Evolutionary conservation across 306 rosid species (phyloP).

Genomic region (Dalbergia cultrata): DNA sequence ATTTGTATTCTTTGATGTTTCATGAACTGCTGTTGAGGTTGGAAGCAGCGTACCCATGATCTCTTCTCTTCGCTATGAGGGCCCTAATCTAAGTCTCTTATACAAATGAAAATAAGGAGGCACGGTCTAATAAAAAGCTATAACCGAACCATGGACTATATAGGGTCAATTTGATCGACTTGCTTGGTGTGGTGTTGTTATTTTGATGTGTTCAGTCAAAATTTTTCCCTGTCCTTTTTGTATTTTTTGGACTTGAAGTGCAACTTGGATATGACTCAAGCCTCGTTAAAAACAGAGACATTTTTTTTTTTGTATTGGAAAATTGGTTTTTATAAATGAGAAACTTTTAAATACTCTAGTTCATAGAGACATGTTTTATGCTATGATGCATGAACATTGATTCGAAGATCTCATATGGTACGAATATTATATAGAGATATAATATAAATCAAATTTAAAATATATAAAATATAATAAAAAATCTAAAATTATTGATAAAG

Average conservation of each 20-base stretch:
- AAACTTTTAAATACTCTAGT: too few species aligned
- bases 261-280: background rate
- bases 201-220: background rate
- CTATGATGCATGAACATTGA: too few species aligned
- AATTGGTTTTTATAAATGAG: too few species aligned
- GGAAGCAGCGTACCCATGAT: conserved; percentile 54
- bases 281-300: background rate
- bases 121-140: background rate
- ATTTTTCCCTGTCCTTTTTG: background rate
- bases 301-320: too few species aligned
- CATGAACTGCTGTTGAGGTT: conserved; percentile 32
- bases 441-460: too few species aligned
- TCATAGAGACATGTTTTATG: too few species aligned
- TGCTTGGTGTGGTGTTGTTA: background rate
- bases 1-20: conserved; percentile 44
- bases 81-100: background rate
- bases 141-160: background rate
- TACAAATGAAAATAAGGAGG: background rate
- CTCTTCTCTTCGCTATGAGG: background rate
- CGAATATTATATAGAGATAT: too few species aligned
- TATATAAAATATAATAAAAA: too few species aligned
- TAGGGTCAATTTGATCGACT: background rate
- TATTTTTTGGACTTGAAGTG: background rate
- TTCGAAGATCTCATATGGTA: too few species aligned
- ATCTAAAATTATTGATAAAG: too few species aligned